These are phyloP conservation scores for Claviceps paspali DNA, from an alignment of 2,329 filamentous ascomycete species.

Conservation along the genomic window DNA sequence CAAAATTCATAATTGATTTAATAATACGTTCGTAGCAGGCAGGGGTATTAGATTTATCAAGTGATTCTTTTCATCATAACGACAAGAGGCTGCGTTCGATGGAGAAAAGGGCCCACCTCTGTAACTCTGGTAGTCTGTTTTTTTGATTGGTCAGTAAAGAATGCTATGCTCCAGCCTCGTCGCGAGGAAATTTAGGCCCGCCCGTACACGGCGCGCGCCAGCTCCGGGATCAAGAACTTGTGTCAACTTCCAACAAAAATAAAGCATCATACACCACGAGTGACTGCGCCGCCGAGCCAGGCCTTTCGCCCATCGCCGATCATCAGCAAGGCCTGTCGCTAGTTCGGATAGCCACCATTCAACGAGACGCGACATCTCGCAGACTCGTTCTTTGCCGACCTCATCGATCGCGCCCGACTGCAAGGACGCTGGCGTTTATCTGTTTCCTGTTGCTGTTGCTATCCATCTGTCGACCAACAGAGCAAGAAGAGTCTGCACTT, in stretches of 20 bases:
- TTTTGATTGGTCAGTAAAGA: conserved; percentile 13
- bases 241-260: conserved; percentile 1
- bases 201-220: conserved; percentile 10
- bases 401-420: background rate
- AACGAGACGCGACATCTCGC: background rate
- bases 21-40: too few relatives aligned
- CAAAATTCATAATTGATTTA: too few relatives aligned
- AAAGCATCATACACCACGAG: conserved; percentile 6
- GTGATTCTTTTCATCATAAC: too few relatives aligned
- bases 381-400: background rate
- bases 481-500: conserved; percentile 1
- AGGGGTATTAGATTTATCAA: too few relatives aligned
- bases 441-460: too few relatives aligned
- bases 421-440: background rate
- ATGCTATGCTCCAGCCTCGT: conserved; percentile 15
- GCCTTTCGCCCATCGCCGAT: conserved; percentile 1
- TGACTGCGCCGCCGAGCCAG: conserved; percentile 6
- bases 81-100: too few relatives aligned
- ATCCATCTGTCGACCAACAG: background rate
- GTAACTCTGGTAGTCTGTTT: background rate
- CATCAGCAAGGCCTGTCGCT: background rate
- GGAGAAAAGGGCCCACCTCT: conserved; percentile 1
- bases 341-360: background rate
- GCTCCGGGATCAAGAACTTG: conserved; percentile 6
- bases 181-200: conserved; percentile 22